Evolutionary conservation across 2,329 filamentous ascomycete genomes (phyloP).

Genomic region (Colletotrichum incanum): DNA sequence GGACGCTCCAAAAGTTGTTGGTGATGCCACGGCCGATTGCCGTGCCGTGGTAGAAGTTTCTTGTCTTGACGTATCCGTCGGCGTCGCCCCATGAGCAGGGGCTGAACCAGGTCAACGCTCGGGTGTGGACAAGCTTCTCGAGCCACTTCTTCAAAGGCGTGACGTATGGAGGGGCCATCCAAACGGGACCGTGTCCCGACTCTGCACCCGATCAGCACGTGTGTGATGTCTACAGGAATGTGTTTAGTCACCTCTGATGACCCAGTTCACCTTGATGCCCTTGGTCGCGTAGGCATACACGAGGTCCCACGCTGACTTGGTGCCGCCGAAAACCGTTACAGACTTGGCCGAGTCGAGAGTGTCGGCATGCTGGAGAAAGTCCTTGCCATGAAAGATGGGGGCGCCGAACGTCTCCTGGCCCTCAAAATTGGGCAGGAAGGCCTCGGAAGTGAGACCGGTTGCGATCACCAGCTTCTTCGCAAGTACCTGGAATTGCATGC

Average conservation of each 20-base stretch:
- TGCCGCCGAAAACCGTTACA: slow-evolving; percentile 72
- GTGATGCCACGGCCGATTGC: slow-evolving; percentile 70
- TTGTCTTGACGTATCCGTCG: slow-evolving; percentile 71
- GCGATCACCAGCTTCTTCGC: slow-evolving; percentile 68
- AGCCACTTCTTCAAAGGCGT: slow-evolving; percentile 78
- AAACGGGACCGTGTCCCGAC: slow-evolving; percentile 72
- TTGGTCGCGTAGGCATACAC: slow-evolving; percentile 73
- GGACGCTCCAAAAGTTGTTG: slow-evolving; percentile 70
- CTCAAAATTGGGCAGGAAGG: slow-evolving; percentile 62
- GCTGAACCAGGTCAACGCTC: slow-evolving; percentile 81
- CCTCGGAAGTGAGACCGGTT: slow-evolving; percentile 68
- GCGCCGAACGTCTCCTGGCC: slow-evolving; percentile 63
- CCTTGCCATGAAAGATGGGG: slow-evolving; percentile 66
- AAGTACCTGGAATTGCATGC: slow-evolving; percentile 49
- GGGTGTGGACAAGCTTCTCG: slow-evolving; percentile 77
- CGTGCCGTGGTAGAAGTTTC: slow-evolving; percentile 72
- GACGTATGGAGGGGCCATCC: slow-evolving; percentile 73
- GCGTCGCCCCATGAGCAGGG: slow-evolving; percentile 80
- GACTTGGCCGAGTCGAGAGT: slow-evolving; percentile 59
- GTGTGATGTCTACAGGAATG: no score
- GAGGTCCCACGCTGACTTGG: slow-evolving; percentile 77
- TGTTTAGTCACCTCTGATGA: slow-evolving; percentile 67
- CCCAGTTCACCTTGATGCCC: slow-evolving; percentile 71
- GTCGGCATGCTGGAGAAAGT: slow-evolving; percentile 59
- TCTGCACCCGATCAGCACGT: slow-evolving; percentile 42